Evolutionary conservation across 768 basidiomycete genomes (phyloP), one percentile per base, ranked within the genome.

Genomic region (Agaricus subrufescens): DNA sequence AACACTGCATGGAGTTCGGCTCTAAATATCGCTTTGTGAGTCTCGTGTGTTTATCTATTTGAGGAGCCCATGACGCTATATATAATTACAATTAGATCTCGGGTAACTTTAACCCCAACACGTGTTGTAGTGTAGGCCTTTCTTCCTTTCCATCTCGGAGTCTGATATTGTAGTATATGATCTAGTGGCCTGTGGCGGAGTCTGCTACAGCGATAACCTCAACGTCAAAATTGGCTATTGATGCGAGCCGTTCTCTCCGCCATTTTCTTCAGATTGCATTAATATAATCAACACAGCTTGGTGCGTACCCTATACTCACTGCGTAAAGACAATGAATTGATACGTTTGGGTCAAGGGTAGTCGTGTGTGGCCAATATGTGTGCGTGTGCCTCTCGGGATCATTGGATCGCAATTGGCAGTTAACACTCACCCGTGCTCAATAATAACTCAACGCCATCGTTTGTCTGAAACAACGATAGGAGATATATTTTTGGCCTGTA

Each of bases 141-240:
- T 56, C 23, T 37, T 14, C 14, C 37, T 6, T 26, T 5, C 30
- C 40, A 25, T 43, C 30, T 39, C 56, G 51, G 25, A 25, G 9
- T 43, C 34, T 47, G 51, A 57, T 52, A 47, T 38, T 54, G n/a
- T 19, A 54, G 25, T 34, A 45, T 31, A 42, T 91, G 27, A 77
- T 90, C 39, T 87, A 84, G 31, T 78, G 92, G 30, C 89, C 88
- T n/a, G n/a, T n/a, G n/a, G n/a, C n/a, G n/a, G n/a, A n/a, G n/a
- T n/a, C n/a, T 8, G 84, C 85, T 15, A 85, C 91, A 19, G 19
- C 19, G 19, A 19, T 19, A 19, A 19, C 19, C 19, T 19, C 19
- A 19, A 19, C 19, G 19, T 19, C 19, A 19, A 19, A 19, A 19
- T 19, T 19, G 19, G 19, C 19, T 19, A 19, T 19, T 19, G 19